A percentile compares a stretch with the other conserved stretches of the same genome.
phyloP scores from a whole-genome alignment of 2,329 filamentous ascomycete genomes.

The Orbilia blumenaviensis region DNA sequence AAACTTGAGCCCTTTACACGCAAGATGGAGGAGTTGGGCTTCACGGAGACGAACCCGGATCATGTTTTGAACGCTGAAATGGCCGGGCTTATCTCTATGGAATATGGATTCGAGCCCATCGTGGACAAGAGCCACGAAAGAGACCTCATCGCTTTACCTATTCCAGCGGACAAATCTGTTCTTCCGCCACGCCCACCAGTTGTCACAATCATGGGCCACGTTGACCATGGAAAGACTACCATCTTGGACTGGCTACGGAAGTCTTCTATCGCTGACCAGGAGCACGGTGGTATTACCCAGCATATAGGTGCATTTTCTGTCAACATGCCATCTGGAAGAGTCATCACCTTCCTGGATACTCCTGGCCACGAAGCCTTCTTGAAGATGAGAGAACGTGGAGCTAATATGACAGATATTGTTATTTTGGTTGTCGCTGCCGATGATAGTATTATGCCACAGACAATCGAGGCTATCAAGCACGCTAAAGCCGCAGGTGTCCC shows the following conservation, averaged over 20 bases:
- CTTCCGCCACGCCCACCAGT: constrained; percentile 85
- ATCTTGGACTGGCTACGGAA: constrained; percentile 92
- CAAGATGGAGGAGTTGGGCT: constrained; percentile 85
- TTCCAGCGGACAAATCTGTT: constrained; percentile 72
- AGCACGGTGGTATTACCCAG: constrained; percentile 97
- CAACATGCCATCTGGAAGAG: constrained; percentile 81
- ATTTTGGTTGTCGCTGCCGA: constrained; percentile 95
- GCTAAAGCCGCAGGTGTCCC: constrained; percentile 86
- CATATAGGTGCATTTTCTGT: constrained; percentile 98
- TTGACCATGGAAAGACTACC: constrained; percentile 98
- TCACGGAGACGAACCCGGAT: constrained; percentile 82
- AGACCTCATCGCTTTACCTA: constrained; percentile 77
- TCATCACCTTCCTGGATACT: constrained; percentile 95
- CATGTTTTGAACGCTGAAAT: constrained; percentile 91
- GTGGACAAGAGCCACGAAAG: constrained; percentile 72
- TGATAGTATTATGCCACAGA: constrained; percentile 97
- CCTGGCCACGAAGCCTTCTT: constrained; percentile 96
- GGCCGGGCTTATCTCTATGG: constrained; percentile 85
- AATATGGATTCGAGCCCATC: constrained; percentile 90
- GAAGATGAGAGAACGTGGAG: constrained; percentile 93
- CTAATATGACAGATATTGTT: constrained; percentile 95
- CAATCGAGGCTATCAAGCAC: constrained; percentile 93
- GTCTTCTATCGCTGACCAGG: constrained; percentile 86
- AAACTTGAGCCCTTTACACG: constrained; percentile 74
- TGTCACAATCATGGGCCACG: constrained; percentile 98